Percentiles rank a stretch among this genome's conserved stretches.
Conservation (phyloP, 2,329 filamentous ascomycete genomes). For the Amauroascus niger region DNA sequence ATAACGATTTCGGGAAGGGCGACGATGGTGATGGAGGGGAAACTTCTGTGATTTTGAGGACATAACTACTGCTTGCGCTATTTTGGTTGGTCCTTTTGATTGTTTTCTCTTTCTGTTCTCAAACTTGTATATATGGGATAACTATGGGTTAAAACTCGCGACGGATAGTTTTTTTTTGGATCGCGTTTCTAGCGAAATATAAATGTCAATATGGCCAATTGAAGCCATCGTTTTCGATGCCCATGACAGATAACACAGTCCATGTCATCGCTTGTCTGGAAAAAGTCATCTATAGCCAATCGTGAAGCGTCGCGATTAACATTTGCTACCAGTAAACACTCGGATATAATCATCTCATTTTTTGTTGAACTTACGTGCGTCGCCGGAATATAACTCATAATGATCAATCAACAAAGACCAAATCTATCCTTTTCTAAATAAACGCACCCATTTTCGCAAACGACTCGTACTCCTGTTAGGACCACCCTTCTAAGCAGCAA, state of each 20-base stretch:
- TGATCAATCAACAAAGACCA: background rate
- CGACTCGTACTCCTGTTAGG: background rate
- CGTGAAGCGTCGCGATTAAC: too few relatives aligned
- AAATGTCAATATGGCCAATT: too few relatives aligned
- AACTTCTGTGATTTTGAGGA: conserved; percentile 10
- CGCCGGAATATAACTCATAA: background rate
- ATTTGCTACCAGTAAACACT: too few relatives aligned
- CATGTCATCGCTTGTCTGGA: too few relatives aligned
- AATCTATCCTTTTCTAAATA: conserved; percentile 6
- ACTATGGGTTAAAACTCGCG: too few relatives aligned
- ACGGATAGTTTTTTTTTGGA: too few relatives aligned
- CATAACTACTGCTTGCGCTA: background rate
- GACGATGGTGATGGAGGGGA: conserved; percentile 19
- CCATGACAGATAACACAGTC: too few relatives aligned
- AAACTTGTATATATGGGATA: too few relatives aligned
- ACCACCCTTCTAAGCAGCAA: conserved; percentile 15
- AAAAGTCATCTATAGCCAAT: too few relatives aligned
- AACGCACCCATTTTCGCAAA: background rate
- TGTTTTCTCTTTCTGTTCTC: background rate
- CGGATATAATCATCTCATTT: background rate
- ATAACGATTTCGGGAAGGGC: conserved; percentile 18
- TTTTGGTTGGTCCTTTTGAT: background rate
- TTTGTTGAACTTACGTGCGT: background rate
- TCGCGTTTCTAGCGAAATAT: too few relatives aligned
- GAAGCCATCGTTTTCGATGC: too few relatives aligned